phyloP scores from a whole-genome alignment of 805 yeast genomes.

The Pichia ethanolica region DNA sequence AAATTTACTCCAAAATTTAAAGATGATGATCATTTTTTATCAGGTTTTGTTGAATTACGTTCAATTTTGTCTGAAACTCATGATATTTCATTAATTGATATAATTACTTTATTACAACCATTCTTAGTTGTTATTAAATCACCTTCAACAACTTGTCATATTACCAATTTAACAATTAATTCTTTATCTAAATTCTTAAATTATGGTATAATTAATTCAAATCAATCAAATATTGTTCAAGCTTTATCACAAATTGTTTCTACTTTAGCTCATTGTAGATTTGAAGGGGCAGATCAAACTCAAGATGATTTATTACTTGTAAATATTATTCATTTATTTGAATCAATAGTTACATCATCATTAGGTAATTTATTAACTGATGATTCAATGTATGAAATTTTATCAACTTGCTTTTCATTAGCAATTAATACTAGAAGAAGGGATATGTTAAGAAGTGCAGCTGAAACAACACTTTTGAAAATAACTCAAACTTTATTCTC shows the following conservation, averaged over 20 bases:
- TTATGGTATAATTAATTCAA: conserved; percentile 53
- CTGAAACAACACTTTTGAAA: conserved; percentile 70
- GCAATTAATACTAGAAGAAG: conserved; percentile 90
- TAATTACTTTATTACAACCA: conserved; percentile 75
- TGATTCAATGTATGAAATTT: conserved; percentile 77
- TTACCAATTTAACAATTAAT: conserved; percentile 73
- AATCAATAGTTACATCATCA: conserved; percentile 55
- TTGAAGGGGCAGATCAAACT: conserved; percentile 89
- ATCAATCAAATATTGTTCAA: conserved; percentile 47
- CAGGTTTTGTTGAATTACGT: conserved; percentile 74
- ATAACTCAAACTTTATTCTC: conserved; percentile 65
- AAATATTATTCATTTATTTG: conserved; percentile 71
- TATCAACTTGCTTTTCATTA: conserved; percentile 84
- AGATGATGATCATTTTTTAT: conserved; percentile 50
- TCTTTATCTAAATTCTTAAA: conserved; percentile 68
- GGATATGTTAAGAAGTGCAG: conserved; percentile 81
- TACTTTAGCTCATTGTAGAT: conserved; percentile 86
- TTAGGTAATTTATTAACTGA: conserved; percentile 65
- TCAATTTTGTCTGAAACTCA: conserved; percentile 54
- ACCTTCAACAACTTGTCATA: conserved; percentile 76
- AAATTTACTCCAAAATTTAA: conserved; percentile 20
- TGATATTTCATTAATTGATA: conserved; percentile 51
- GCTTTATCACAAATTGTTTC: conserved; percentile 60
- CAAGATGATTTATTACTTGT: conserved; percentile 87
- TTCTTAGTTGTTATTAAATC: conserved; percentile 78